Evolutionary conservation across 1,284 basidiomycete genomes (phyloP).

Genomic region (Ustilago shanxiensis): DNA sequence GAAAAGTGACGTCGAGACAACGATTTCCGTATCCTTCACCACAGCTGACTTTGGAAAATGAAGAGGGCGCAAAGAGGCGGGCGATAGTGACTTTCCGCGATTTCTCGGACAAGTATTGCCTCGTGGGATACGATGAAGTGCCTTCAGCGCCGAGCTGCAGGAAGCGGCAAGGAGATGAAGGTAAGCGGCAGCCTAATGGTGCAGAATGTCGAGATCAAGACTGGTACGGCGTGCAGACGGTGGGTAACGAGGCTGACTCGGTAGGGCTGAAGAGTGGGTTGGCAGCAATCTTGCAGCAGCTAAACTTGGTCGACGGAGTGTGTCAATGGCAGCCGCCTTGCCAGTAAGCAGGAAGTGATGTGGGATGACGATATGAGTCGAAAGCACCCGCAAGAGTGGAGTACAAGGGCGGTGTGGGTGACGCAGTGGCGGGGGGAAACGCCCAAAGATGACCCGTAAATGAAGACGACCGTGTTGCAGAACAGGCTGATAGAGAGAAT

Average conservation of each 20-base stretch:
- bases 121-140: conserved; percentile 13
- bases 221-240: not conserved
- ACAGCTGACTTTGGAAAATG: not conserved
- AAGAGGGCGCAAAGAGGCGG: conserved; percentile 27
- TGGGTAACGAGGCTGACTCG: not conserved
- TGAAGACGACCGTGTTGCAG: not conserved
- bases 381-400: not conserved
- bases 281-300: not conserved
- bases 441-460: not conserved
- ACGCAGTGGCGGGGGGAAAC: not conserved
- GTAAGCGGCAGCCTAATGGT: not conserved
- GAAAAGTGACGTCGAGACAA: conserved; percentile 24
- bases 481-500: not conserved
- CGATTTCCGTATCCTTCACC: not conserved
- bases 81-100: conserved; percentile 1
- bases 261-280: conserved; percentile 3
- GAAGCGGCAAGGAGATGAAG: conserved; percentile 6
- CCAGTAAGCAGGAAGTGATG: not conserved
- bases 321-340: not conserved
- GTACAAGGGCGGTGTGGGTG: not conserved
- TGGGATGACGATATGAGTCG: not conserved
- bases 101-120: not conserved
- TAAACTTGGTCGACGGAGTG: not conserved
- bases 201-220: not conserved
- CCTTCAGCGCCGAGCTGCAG: conserved; percentile 28